A percentile compares a stretch with the other conserved stretches of the same genome.
Conservation (phyloP, 768 basidiomycete species). For the Russula griseocarnosa region DNA sequence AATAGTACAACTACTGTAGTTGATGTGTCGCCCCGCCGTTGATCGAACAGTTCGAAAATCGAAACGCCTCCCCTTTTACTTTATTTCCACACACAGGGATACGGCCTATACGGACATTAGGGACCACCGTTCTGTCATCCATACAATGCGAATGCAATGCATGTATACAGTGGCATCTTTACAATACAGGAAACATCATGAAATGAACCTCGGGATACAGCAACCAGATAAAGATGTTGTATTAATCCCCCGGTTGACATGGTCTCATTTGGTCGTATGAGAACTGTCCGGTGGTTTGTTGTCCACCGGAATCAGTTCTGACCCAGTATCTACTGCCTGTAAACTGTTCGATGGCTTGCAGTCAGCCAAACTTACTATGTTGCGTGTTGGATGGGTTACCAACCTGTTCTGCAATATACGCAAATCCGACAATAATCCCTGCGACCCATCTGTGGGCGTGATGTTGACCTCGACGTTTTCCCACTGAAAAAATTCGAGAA, state of each 20-base stretch:
- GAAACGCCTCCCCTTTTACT: background rate
- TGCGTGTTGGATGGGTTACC: conserved; percentile 15
- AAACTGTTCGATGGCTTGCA: conserved; percentile 7
- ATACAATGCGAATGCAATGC: background rate
- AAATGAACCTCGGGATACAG: background rate
- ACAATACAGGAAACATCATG: background rate
- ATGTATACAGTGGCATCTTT: background rate
- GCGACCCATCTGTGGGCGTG: conserved; percentile 35
- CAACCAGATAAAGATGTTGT: background rate
- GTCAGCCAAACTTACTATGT: background rate
- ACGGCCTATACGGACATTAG: background rate
- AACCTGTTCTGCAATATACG: conserved; percentile 28
- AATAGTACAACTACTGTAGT: background rate
- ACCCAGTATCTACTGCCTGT: conserved; percentile 4
- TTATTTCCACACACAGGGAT: background rate
- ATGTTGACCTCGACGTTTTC: conserved; percentile 34
- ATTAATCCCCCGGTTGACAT: too few relatives aligned
- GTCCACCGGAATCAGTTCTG: conserved; percentile 15
- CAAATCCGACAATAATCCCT: conserved; percentile 32
- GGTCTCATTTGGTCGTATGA: too few relatives aligned
- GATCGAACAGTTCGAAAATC: background rate
- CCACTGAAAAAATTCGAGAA: conserved; percentile 23
- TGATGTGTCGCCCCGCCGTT: background rate
- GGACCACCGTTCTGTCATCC: background rate
- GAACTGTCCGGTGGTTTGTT: too few relatives aligned